Conservation (phyloP, 768 basidiomycete genomes). For the Solioccasus polychromus region DNA sequence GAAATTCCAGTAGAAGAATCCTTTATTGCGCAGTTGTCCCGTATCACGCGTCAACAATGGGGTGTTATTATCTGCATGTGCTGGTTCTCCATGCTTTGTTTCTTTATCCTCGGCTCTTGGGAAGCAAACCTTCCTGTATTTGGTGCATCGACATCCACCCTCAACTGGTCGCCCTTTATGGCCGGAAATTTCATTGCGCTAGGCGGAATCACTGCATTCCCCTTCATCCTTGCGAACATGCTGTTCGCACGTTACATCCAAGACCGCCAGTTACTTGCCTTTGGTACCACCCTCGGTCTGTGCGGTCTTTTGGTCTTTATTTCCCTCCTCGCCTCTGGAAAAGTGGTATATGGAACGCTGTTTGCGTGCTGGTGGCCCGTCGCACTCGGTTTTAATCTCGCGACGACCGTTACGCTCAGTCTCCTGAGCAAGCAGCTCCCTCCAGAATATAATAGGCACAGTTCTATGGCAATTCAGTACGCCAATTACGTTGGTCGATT, state of each 20-base stretch:
- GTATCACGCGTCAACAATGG: slow-evolving; percentile 37
- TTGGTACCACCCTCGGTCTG: slow-evolving; percentile 50
- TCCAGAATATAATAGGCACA: slow-evolving; percentile 53
- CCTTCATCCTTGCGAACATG: slow-evolving; percentile 64
- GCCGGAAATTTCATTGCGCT: slow-evolving; percentile 72
- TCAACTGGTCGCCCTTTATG: slow-evolving; percentile 58
- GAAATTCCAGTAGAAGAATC: slow-evolving; percentile 2
- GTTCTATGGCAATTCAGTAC: slow-evolving; percentile 61
- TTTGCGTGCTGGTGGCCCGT: slow-evolving; percentile 46
- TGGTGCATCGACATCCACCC: slow-evolving; percentile 38
- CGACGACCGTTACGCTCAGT: slow-evolving; percentile 65
- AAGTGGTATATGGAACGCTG: slow-evolving; percentile 47
- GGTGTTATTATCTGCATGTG: slow-evolving; percentile 62
- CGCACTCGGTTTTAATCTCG: slow-evolving; percentile 70
- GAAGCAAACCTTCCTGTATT: slow-evolving; percentile 68
- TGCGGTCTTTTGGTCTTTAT: slow-evolving; percentile 52
- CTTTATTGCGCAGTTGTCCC: slow-evolving; percentile 7
- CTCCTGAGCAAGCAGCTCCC: slow-evolving; percentile 69
- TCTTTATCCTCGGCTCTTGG: slow-evolving; percentile 69
- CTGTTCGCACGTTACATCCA: slow-evolving; percentile 54
- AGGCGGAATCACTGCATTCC: slow-evolving; percentile 58
- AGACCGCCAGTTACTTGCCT: slow-evolving; percentile 56
- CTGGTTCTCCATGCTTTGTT: slow-evolving; percentile 68
- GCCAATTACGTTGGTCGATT: slow-evolving; percentile 67
- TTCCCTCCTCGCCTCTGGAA: slow-evolving; percentile 39